phyloP scores from a whole-genome alignment of 495 filamentous ascomycete species.

The Mycothermus thermophilus region DNA sequence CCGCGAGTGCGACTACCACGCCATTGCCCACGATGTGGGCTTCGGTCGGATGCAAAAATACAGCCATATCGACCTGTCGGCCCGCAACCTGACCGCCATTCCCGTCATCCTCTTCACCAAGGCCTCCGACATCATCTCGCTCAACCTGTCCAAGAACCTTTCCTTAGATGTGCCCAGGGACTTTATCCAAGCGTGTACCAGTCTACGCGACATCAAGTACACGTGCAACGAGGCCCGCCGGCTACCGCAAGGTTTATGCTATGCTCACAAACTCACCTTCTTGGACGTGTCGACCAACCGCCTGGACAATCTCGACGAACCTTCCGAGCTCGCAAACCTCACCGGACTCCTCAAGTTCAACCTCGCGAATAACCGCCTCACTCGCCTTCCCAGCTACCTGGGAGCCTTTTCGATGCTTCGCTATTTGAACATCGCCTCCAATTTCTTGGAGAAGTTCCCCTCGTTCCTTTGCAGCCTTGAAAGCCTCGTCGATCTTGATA shows the following conservation, averaged over 20 bases:
- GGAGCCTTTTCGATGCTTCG: slow-evolving; percentile 59
- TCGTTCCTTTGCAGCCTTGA: slow-evolving; percentile 67
- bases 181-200: slow-evolving; percentile 87
- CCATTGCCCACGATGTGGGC: slow-evolving; percentile 51
- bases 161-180: slow-evolving; percentile 88
- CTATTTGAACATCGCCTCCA: slow-evolving; percentile 81
- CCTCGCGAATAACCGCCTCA: slow-evolving; percentile 82
- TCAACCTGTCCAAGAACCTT: slow-evolving; percentile 85
- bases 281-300: slow-evolving; percentile 92
- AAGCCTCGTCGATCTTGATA: slow-evolving; percentile 80
- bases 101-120: slow-evolving; percentile 88
- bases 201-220: slow-evolving; percentile 88
- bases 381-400: slow-evolving; percentile 64
- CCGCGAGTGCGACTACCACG: slow-evolving; percentile 64
- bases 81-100: slow-evolving; percentile 87
- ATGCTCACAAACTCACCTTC: slow-evolving; percentile 69
- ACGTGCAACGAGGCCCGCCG: slow-evolving; percentile 79
- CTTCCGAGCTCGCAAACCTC: slow-evolving; percentile 50
- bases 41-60: slow-evolving; percentile 73
- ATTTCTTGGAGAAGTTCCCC: slow-evolving; percentile 74
- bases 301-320: slow-evolving; percentile 71
- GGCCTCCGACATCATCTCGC: slow-evolving; percentile 79
- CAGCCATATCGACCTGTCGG: slow-evolving; percentile 82
- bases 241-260: slow-evolving; percentile 71
- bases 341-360: slow-evolving; percentile 76